Base-by-base conservation (phyloP, 108 stramenopile species). In the Chaetoceros tenuissimus region DNA sequence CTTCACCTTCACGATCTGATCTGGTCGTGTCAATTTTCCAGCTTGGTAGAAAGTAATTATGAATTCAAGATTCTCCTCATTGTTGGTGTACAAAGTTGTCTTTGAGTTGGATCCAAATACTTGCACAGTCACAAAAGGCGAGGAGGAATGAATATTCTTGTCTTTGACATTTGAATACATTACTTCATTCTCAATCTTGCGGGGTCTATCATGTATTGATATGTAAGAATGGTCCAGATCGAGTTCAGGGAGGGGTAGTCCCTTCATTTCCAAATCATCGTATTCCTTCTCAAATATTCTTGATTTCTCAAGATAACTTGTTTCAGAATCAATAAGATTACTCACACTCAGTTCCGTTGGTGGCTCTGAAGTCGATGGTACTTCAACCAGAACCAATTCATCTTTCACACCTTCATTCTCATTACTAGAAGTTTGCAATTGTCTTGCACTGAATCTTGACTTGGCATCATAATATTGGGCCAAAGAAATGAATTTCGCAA, bases 401-500 rank as follows among this genome's bases (percentile, higher is more conserved):
- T 74, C 73, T 25, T 69, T 68, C 1, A 49, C 48, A 57, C 62
- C 67, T 3, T 40, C 24, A 48, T 34, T 21, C 7, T 81, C 81
- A 31, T 74, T 57, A 0, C 76, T 69, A 8, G 81, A 59, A 49
- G 82, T 81, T 53, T 91, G 89, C 56, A 87, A 74, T 71, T 92
- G 90, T 24, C 87, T 66, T 13, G 78, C 85, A 18, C 86, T 79
- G 56, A 92, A 92, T 28, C 87, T 60, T 31, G 85, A 69, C 53
- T 84, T 81, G 22, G 86, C 83, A 59, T 92, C 90, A 23, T 85
- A 72, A 28, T 92, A 84, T 52, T 87, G 78, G 2, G 81, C 84
- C 2, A 92, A 71, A 18, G 90, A 78, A 64, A 92, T 79, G 30
- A 92, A 81, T n/a, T 87, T 80, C 59, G 79, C 81, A 73, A 92